Percentiles rank a stretch among this genome's conserved stretches.
These are phyloP conservation scores for Protomyces arabidopsidicola DNA, from an alignment of 1,139 yeast species.

Conservation along the genomic window DNA sequence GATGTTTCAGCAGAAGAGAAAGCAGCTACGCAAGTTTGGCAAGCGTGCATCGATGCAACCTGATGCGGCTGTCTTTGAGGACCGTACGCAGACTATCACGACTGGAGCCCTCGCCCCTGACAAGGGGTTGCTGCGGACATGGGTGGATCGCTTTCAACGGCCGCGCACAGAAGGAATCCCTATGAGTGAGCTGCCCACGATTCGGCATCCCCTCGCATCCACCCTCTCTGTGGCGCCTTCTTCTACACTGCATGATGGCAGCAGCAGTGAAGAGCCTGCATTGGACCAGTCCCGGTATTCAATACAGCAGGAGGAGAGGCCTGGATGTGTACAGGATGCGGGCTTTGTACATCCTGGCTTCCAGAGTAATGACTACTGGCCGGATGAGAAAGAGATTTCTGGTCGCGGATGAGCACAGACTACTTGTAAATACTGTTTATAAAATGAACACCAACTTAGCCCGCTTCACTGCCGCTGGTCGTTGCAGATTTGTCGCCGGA, in stretches of 20 bases:
- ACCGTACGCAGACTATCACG: neutral
- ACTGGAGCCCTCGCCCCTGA: neutral
- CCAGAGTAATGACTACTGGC: constrained; percentile 15
- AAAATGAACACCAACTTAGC: too few relatives aligned
- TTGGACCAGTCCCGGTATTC: neutral
- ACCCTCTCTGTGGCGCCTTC: neutral
- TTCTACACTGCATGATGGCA: neutral
- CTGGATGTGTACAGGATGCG: neutral
- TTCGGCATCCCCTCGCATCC: neutral
- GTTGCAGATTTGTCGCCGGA: too few relatives aligned
- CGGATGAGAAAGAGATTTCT: constrained; percentile 8
- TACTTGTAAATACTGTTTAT: too few relatives aligned
- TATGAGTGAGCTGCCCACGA: neutral
- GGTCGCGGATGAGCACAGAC: too few relatives aligned
- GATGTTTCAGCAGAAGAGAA: constrained; percentile 30
- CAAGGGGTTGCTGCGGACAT: neutral
- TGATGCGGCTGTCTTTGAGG: neutral
- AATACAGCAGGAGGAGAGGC: neutral
- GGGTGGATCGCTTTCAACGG: neutral
- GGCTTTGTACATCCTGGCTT: neutral
- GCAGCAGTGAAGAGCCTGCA: neutral
- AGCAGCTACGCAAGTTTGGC: constrained; percentile 4
- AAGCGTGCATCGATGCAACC: constrained; percentile 35
- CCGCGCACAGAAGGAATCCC: neutral
- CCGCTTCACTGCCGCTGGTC: too few relatives aligned